Evolutionary conservation across 1,139 yeast species (phyloP), one percentile per base, ranked within the genome.

Genomic region (Sugiyamaella japonica): DNA sequence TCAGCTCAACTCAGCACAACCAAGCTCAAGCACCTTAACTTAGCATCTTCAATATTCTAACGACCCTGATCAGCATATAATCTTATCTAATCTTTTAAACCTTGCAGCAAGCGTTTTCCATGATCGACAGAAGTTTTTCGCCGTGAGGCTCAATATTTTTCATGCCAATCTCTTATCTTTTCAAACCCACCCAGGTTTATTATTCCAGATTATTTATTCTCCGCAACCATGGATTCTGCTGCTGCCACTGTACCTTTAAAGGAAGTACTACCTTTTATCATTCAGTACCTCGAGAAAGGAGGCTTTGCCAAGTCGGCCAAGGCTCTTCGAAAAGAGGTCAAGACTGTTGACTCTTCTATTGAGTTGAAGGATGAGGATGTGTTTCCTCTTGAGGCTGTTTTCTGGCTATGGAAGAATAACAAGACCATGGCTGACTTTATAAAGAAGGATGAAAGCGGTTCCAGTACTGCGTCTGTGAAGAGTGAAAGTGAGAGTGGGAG

Each of bases 281-380:
- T 62, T 15, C 55, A 61, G 12, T 69, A 66, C 47, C 57, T 63
- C 28, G 58, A 59, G 43, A 51, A 56, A 7, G 34, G 55, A 15
- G 70, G 69, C 7, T 60, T 66, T 20, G 37, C 55, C 20, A 63
- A 64, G 52, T 59, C 69, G 3, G 68, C 63, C 15, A 63, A 63
- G 52, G 63, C 66, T 10, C 58, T 69, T 38, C 40, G 25, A 17
- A 60, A 61, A 44, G 66, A 62, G 42, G 58, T 59, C 8, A 52
- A 51, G 34, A 52, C 23, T n/a, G 52, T 54, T 39, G 47, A 49
- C 34, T 48, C 55, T 12, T 56, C 61, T 44, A 55, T 42, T 6
- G 57, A 56, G 16, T 45, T 52, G 23, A 48, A 56, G 8, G 50
- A 39, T 16, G 53, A 39, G 0, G 38, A 23, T 7, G 8, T 15